A percentile compares a stretch with the other conserved stretches of the same genome.
Conservation (phyloP, 2,329 filamentous ascomycete species). For the Pestalotiopsis sp. region DNA sequence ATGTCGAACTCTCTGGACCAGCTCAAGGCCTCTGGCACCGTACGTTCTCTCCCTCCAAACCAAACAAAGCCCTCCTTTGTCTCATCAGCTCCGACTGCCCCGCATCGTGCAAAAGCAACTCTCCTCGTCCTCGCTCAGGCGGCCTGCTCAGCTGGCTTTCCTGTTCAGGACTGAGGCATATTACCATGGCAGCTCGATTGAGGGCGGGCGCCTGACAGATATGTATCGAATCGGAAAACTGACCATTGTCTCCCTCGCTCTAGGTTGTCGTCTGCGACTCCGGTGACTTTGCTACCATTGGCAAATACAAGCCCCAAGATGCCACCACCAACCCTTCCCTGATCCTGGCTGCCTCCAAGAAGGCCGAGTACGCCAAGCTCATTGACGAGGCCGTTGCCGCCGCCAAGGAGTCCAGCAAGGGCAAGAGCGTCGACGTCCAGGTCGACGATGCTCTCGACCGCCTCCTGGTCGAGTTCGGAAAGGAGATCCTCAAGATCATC, state of each 20-base stretch:
- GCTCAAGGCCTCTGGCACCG: slow-evolving; percentile 95
- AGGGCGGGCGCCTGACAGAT: not conserved
- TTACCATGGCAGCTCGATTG: not conserved
- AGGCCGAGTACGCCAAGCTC: slow-evolving; percentile 90
- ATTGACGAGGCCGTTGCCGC: slow-evolving; percentile 84
- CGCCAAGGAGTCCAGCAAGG: slow-evolving; percentile 76
- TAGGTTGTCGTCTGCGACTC: slow-evolving; percentile 97
- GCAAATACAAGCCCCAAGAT: slow-evolving; percentile 99
- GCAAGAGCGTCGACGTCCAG: slow-evolving; percentile 73
- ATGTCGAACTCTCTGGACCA: slow-evolving; percentile 95
- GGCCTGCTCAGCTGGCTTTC: not conserved
- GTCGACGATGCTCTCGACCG: slow-evolving; percentile 89
- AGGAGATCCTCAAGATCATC: slow-evolving; percentile 94
- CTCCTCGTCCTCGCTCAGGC: slow-evolving; percentile 11
- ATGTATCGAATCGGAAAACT: not conserved
- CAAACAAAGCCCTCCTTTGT: not conserved
- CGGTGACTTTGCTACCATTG: slow-evolving; percentile 88
- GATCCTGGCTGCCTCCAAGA: slow-evolving; percentile 98
- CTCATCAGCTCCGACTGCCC: not conserved
- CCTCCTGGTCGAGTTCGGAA: slow-evolving; percentile 96
- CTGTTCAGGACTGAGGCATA: not conserved
- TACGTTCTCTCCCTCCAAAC: slow-evolving; percentile 54
- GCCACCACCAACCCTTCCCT: slow-evolving; percentile 99
- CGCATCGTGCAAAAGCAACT: slow-evolving; percentile 5
- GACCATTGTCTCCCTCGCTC: slow-evolving; percentile 3